phyloP scores from a whole-genome alignment of 1,139 yeast genomes.

The Pichia sp. region DNA sequence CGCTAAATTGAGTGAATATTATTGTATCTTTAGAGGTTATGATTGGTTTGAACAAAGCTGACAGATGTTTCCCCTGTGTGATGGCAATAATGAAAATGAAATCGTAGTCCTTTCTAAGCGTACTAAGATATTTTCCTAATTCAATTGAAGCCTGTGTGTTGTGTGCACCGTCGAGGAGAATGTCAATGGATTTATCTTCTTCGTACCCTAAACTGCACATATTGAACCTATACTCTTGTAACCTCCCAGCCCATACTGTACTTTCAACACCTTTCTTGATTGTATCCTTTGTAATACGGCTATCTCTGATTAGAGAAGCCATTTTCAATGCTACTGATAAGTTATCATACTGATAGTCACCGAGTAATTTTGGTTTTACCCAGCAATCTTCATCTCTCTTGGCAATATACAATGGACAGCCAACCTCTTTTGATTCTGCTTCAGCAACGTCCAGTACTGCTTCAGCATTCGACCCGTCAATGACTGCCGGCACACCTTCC shows the following conservation, averaged over 20 bases:
- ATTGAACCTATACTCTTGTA: slow-evolving; percentile 40
- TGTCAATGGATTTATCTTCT: not conserved
- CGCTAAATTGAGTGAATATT: slow-evolving; percentile 57
- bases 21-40: slow-evolving; percentile 50
- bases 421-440: slow-evolving; percentile 24
- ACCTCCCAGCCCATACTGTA: slow-evolving; percentile 60
- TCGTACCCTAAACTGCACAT: not conserved
- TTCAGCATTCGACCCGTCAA: slow-evolving; percentile 62
- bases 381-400: slow-evolving; percentile 6
- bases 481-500: slow-evolving; percentile 53
- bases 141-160: slow-evolving; percentile 78
- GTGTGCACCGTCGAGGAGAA: slow-evolving; percentile 82
- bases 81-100: slow-evolving; percentile 67
- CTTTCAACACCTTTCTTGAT: slow-evolving; percentile 48
- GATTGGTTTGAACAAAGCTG: slow-evolving; percentile 48
- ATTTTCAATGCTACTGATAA: slow-evolving; percentile 65
- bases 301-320: slow-evolving; percentile 34
- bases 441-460: slow-evolving; percentile 46
- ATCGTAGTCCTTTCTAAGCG: slow-evolving; percentile 30
- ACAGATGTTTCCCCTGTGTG: slow-evolving; percentile 66
- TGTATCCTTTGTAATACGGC: slow-evolving; percentile 28
- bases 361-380: slow-evolving; percentile 52
- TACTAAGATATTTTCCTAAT: slow-evolving; percentile 44
- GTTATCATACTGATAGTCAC: slow-evolving; percentile 69
- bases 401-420: slow-evolving; percentile 17